Evolutionary conservation across 768 basidiomycete genomes (phyloP), one percentile per base, ranked within the genome.

Genomic region (Tulasnella sp.): DNA sequence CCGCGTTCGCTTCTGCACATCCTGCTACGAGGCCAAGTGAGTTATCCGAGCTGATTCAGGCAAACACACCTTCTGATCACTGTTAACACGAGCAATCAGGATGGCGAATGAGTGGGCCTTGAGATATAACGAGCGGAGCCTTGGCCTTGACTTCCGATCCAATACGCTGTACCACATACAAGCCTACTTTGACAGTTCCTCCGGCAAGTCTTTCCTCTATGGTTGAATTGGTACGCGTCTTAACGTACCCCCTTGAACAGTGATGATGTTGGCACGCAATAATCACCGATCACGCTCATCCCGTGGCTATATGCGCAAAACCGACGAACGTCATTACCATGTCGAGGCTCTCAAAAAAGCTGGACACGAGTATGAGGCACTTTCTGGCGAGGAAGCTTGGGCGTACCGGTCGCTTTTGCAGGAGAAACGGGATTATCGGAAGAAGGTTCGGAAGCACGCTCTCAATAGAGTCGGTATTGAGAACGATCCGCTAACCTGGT

Each of bases 11-110:
- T 75, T 35, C n/a, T 75, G 74, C n/a, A 11, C 51, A 23, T 9
- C 9, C 16, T 75, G 74, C 57, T 61, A 39, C 51, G 39, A 75
- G 29, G 55, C 18, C 35, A 61, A 75, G 74, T 75, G 32, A 16
- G 74, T 23, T 32, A n/a, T 32, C 11, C 18, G 1, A n/a, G 26
- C 13, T 20, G 37, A 32, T 15, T 13, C 16, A n/a, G 23, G n/a
- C 70, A 5, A 20, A 5, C 70, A 10, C 2, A 18, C 70, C 32
- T 1, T 35, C 32, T 35, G 29, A 70, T 23, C 70, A 35, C 0
- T 9, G 18, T 18, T 70, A n/a, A 1, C 42, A 42, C 42, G 42
- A 42, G 42, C 5, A 70, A 70, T 5, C 11, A 40, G 70, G 29
- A 70, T 40, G 70, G 23, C 39, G 1, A 70, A 35, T 32, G 29